Evolutionary conservation across 2,329 filamentous ascomycete species (phyloP).

Genomic region (Penicillium capsulatum): DNA sequence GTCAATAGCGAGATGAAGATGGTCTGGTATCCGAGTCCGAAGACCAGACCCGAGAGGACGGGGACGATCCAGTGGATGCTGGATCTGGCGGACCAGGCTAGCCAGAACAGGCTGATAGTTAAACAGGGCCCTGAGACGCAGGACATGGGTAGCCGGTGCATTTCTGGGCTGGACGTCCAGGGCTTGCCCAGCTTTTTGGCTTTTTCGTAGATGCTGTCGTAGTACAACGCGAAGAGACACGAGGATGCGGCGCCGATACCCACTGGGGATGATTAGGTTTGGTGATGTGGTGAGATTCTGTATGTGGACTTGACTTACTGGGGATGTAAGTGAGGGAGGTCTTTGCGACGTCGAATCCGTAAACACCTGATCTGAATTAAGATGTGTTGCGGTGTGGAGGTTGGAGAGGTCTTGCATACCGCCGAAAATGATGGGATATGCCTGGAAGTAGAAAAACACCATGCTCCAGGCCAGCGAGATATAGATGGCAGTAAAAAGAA

Average conservation of each 20-base stretch:
- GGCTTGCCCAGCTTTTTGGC: constrained; percentile 48
- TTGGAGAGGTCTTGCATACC: constrained; percentile 18
- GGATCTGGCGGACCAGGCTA: constrained; percentile 55
- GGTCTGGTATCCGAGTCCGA: constrained; percentile 59
- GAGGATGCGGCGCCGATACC: constrained; percentile 59
- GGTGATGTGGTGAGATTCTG: neutral
- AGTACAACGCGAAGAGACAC: constrained; percentile 59
- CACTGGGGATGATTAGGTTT: constrained; percentile 36
- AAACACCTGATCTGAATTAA: constrained; percentile 45
- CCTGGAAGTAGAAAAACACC: constrained; percentile 72
- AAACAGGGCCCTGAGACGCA: constrained; percentile 65
- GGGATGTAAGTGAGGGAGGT: constrained; percentile 66
- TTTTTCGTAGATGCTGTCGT: constrained; percentile 57
- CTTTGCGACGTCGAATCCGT: constrained; percentile 60
- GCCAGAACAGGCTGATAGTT: constrained; percentile 49
- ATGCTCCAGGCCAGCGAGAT: constrained; percentile 66
- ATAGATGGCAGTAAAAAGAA: constrained; percentile 66
- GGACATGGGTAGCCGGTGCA: constrained; percentile 66
- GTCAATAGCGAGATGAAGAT: constrained; percentile 63
- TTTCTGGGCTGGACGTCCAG: constrained; percentile 58
- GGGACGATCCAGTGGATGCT: constrained; percentile 53
- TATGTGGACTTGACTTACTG: constrained; percentile 32
- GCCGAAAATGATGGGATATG: constrained; percentile 67
- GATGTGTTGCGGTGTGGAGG: neutral
- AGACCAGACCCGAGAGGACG: constrained; percentile 57